phyloP scores from a whole-genome alignment of 2,329 filamentous ascomycete genomes.

The Harringtonia lauricola region DNA sequence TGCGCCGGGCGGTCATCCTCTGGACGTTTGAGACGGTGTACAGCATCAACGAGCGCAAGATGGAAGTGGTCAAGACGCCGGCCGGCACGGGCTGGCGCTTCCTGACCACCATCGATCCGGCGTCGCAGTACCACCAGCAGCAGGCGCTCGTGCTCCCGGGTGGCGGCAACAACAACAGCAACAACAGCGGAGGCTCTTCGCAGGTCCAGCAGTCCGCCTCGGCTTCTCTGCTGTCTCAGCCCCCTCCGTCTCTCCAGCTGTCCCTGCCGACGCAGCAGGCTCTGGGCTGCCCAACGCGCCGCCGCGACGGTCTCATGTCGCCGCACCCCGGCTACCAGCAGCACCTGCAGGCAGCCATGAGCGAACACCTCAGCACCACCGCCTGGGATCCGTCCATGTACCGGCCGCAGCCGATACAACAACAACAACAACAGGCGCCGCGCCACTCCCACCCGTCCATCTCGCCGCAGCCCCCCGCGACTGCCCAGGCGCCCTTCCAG shows the following conservation, averaged over 20 bases:
- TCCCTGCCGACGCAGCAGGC: no score
- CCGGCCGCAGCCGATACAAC: neutral
- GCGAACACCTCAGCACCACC: conserved; percentile 37
- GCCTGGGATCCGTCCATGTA: conserved; percentile 9
- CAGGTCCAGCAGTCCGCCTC: no score
- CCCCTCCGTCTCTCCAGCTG: no score
- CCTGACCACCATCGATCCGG: conserved; percentile 48
- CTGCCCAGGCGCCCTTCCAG: conserved; percentile 4
- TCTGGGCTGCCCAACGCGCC: no score
- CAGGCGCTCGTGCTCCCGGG: conserved; percentile 23
- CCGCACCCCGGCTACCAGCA: conserved; percentile 39
- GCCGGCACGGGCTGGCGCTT: conserved; percentile 50
- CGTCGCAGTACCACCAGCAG: conserved; percentile 46
- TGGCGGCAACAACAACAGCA: neutral
- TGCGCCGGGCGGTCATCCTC: conserved; percentile 47
- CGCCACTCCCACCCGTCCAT: conserved; percentile 6
- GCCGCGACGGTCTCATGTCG: conserved; percentile 38
- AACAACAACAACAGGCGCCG: conserved; percentile 11
- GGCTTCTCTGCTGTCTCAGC: neutral
- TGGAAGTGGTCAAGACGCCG: conserved; percentile 34
- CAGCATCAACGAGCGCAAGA: conserved; percentile 28
- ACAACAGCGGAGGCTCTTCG: no score
- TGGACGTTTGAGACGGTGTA: conserved; percentile 51
- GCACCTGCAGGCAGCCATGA: conserved; percentile 43
- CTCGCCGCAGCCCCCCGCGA: conserved; percentile 1